phyloP scores from a whole-genome alignment of 306 rosid species.

The Acacia melanoxylon region DNA sequence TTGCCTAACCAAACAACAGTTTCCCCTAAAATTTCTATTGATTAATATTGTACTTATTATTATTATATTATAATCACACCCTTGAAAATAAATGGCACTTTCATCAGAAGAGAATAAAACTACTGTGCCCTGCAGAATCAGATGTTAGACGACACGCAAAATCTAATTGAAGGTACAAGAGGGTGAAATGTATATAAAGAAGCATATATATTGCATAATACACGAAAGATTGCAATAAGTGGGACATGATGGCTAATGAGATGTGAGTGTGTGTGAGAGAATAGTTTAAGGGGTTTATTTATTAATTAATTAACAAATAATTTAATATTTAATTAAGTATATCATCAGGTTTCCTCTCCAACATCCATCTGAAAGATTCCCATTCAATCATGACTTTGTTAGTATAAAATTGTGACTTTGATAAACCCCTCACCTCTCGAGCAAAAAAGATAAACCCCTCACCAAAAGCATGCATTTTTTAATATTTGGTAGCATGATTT shows the following conservation, averaged over 20 bases:
- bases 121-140: conserved; percentile 50
- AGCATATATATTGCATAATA: conserved; percentile 22
- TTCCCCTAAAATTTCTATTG: conserved; percentile 9
- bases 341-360: conserved; percentile 18
- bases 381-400: conserved; percentile 42
- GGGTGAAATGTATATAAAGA: conserved; percentile 4
- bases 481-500: conserved; percentile 26
- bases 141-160: conserved; percentile 42
- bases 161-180: conserved; percentile 49
- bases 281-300: conserved; percentile 17
- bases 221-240: conserved; percentile 35
- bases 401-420: conserved; percentile 18
- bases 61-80: not conserved
- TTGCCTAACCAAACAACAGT: conserved; percentile 45
- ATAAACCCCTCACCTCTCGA: too few species aligned
- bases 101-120: conserved; percentile 41
- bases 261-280: conserved; percentile 31
- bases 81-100: conserved; percentile 29
- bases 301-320: not conserved
- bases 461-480: conserved; percentile 38
- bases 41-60: not conserved
- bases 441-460: too few species aligned
- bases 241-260: conserved; percentile 25
- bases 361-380: conserved; percentile 46
- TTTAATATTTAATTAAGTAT: conserved; percentile 20